Evolutionary conservation across 2,329 filamentous ascomycete species (phyloP).

Genomic region (Parastagonospora avenae): DNA sequence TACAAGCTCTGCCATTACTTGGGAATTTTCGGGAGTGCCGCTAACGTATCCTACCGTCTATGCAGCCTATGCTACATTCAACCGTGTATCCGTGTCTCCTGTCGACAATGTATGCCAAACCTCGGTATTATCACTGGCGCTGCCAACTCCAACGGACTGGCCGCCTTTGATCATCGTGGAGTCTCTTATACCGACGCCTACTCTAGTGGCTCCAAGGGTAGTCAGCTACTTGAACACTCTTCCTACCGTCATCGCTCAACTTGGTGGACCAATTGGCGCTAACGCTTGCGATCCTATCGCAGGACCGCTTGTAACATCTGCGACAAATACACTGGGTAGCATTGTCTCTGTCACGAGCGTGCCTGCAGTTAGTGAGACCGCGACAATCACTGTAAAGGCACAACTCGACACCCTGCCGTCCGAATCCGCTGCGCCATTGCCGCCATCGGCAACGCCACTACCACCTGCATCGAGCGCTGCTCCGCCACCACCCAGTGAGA

Average conservation of each 20-base stretch:
- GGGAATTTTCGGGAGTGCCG: constrained; percentile 28
- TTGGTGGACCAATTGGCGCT: constrained; percentile 32
- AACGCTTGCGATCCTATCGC: constrained; percentile 41
- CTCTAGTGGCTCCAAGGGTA: constrained; percentile 31
- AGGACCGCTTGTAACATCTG: too few relatives aligned
- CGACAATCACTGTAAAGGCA: neutral
- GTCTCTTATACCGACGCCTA: constrained; percentile 24
- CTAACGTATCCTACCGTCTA: constrained; percentile 43
- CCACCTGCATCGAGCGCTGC: constrained; percentile 3
- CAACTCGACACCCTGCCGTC: constrained; percentile 2
- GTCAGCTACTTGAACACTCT: constrained; percentile 38
- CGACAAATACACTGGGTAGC: constrained; percentile 12
- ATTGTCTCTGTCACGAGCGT: constrained; percentile 10
- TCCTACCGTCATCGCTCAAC: constrained; percentile 35
- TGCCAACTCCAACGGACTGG: constrained; percentile 37
- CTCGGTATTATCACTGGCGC: constrained; percentile 15
- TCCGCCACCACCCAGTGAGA: constrained; percentile 6
- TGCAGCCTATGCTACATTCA: constrained; percentile 38
- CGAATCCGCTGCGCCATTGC: constrained; percentile 6
- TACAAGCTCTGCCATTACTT: constrained; percentile 26
- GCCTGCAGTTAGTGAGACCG: neutral
- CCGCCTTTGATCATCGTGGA: constrained; percentile 27
- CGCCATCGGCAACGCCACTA: neutral
- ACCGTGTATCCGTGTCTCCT: constrained; percentile 27
- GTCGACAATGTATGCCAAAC: constrained; percentile 26